Conservation (phyloP, 352 stramenopile species). For the Peronospora belbahrii region DNA sequence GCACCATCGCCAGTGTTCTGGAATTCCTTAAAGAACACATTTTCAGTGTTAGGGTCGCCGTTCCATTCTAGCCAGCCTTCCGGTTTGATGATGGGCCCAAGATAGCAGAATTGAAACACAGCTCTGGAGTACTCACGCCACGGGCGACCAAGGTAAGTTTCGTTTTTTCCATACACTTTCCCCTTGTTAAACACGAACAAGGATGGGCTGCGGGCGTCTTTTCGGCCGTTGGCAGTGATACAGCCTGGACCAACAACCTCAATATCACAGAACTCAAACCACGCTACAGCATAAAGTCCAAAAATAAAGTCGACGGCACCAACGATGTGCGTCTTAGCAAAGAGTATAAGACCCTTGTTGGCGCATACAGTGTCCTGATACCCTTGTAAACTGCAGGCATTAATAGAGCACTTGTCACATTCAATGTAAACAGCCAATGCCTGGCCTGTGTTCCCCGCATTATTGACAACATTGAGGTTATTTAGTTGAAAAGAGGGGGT, state of each 20-base stretch:
- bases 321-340: neutral
- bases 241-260: neutral
- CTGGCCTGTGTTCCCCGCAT: neutral
- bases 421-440: neutral
- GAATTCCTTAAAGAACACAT: constrained; percentile 8
- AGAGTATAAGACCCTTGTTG: constrained; percentile 1
- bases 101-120: constrained; percentile 1
- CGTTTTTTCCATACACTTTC: neutral
- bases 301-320: constrained; percentile 1
- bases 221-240: constrained; percentile 5
- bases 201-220: neutral
- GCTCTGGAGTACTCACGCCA: neutral
- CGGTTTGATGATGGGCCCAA: neutral
- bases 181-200: constrained; percentile 1
- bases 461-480: constrained; percentile 8
- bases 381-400: constrained; percentile 1
- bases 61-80: neutral
- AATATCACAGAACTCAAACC: constrained; percentile 1
- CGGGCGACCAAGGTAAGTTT: neutral
- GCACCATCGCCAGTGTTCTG: constrained; percentile 1
- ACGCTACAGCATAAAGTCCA: neutral
- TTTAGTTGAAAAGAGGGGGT: neutral
- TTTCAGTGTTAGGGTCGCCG: neutral
- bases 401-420: neutral
- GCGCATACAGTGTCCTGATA: constrained; percentile 5